Base-by-base conservation (phyloP, 2,329 filamentous ascomycete species). In the Trichoderma arundinaceum region DNA sequence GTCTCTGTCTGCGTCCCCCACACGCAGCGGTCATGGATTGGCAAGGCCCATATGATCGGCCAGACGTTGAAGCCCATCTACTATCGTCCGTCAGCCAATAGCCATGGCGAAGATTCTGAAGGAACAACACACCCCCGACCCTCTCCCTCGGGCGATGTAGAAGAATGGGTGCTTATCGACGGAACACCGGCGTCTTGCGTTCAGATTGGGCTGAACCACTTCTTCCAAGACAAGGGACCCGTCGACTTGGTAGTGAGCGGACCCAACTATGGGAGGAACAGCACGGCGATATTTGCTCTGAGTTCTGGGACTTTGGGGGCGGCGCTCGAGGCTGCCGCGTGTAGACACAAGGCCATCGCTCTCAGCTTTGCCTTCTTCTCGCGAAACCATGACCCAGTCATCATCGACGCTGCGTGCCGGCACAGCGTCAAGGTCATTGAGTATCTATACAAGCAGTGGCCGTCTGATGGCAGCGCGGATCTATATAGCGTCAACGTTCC, bases 41-140 rank as follows among this genome's bases (percentile, higher is more conserved):
- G 94, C 72, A 99, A 99, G 82, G 95, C 95, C 2, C 95, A 98
- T 78, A 91, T 98, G 74, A 93, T 98, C 72, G 94, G 94, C 65
- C 90, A 94, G 76, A 91, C 91, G 9, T 86, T 96, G 68, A 92
- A 90, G 75, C 93, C 93, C 8, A 84, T 87, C 33, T 97, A 96
- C 81, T 97, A 93, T 81, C 90, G 90, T 1, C 86, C 86, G 13
- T 82, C 76, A n/a, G 67, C 75, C 43, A 75, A 76, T 15, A 74
- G 78, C 33, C 77, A 81, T 68, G 77, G 77, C 59, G 78, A 77
- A 33, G 76, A 78, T 59, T 74, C 79, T 60, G 88, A 92, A 68
- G 90, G 90, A 63, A 89, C 87, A 15, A 88, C 84, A 51, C 89
- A 91, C 75, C 78, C 83, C 56, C 77, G 77, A 13, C 81, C 82